Percentiles rank a stretch among this genome's conserved stretches.
These are phyloP conservation scores for Didymella sp. DNA, from an alignment of 2,329 filamentous ascomycete genomes.

Conservation along the genomic window DNA sequence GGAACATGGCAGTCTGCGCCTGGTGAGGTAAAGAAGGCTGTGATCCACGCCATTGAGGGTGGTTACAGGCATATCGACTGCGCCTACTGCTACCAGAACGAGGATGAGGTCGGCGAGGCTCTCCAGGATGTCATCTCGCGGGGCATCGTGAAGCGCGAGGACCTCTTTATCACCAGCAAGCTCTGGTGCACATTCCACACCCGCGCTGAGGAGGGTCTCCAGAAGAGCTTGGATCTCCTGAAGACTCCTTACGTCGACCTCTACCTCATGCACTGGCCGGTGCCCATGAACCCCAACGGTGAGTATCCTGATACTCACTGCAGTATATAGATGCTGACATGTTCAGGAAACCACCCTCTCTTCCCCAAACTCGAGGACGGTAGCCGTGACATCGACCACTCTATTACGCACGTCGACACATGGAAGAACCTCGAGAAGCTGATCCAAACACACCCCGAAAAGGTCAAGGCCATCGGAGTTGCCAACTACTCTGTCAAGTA, in stretches of 20 bases:
- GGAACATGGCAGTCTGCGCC: constrained; percentile 52
- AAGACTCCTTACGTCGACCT: constrained; percentile 84
- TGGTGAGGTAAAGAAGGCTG: constrained; percentile 57
- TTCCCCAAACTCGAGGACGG: constrained; percentile 80
- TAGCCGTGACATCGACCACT: constrained; percentile 72
- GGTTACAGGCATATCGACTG: constrained; percentile 68
- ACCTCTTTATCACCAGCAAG: constrained; percentile 86
- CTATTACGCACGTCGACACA: constrained; percentile 74
- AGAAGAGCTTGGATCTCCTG: constrained; percentile 74
- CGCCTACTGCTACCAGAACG: constrained; percentile 80
- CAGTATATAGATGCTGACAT: constrained; percentile 3
- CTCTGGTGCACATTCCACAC: constrained; percentile 83
- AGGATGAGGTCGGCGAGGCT: constrained; percentile 81
- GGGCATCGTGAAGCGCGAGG: constrained; percentile 74
- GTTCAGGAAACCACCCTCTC: constrained; percentile 68
- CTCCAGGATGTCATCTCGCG: constrained; percentile 74
- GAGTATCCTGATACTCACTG: not conserved
- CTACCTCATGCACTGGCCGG: constrained; percentile 83
- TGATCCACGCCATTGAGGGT: constrained; percentile 56
- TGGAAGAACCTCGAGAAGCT: constrained; percentile 79
- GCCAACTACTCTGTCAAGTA: constrained; percentile 59
- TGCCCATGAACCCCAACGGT: constrained; percentile 80
- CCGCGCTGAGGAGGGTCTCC: constrained; percentile 71
- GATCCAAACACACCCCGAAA: constrained; percentile 52
- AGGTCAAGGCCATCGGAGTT: constrained; percentile 59